phyloP scores from a whole-genome alignment of 108 stramenopile species.

The Fragilaria crotonensis region DNA sequence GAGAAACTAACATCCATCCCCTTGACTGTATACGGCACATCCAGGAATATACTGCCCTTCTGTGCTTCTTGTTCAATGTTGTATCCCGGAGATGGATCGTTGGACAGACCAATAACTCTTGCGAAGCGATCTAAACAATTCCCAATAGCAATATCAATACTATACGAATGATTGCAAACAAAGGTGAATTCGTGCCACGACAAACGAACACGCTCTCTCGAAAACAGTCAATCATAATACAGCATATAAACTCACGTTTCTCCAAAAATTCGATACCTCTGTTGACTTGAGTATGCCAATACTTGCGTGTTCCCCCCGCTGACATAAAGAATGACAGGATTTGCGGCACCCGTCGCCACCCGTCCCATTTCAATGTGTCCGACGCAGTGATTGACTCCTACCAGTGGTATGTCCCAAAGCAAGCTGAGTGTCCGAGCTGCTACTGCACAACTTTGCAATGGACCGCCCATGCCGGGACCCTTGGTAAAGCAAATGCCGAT shows the following conservation, averaged over 20 bases:
- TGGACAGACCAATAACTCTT: slow-evolving; percentile 84
- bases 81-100: slow-evolving; percentile 97
- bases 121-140: slow-evolving; percentile 99
- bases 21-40: slow-evolving; percentile 97
- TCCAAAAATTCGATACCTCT: slow-evolving; percentile 96
- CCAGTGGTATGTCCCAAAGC: slow-evolving; percentile 87
- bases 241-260: slow-evolving; percentile 58
- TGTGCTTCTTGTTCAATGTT: slow-evolving; percentile 97
- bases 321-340: slow-evolving; percentile 97
- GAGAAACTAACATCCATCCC: slow-evolving; percentile 98
- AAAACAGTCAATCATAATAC: neutral
- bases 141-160: slow-evolving; percentile 98
- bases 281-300: slow-evolving; percentile 81
- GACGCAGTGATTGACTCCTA: slow-evolving; percentile 98
- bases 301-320: slow-evolving; percentile 99
- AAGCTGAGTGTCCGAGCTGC: slow-evolving; percentile 76
- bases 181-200: too few relatives aligned
- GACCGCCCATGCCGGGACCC: slow-evolving; percentile 99
- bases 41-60: slow-evolving; percentile 51
- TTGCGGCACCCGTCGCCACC: slow-evolving; percentile 70
- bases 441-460: slow-evolving; percentile 88
- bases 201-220: neutral
- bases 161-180: neutral
- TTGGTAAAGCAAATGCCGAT: slow-evolving; percentile 83
- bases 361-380: slow-evolving; percentile 99